A percentile compares a stretch with the other conserved stretches of the same genome.
Evolutionary conservation across 345 rosid genomes (phyloP).

Genomic region (Pistacia vera): DNA sequence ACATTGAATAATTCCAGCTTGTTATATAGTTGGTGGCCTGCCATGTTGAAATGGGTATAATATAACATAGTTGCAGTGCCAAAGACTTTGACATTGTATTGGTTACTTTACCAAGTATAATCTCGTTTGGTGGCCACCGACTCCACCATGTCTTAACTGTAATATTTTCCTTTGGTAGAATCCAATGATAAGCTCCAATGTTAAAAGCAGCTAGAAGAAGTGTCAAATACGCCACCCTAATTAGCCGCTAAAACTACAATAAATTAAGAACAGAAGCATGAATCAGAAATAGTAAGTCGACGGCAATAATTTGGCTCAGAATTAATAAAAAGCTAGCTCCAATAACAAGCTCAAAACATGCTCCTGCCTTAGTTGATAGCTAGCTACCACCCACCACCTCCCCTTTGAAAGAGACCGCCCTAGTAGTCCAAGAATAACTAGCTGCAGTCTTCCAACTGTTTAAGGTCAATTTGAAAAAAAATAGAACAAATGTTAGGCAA

Average conservation of each 20-base stretch:
- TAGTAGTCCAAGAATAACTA: background rate
- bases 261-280: background rate
- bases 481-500: background rate
- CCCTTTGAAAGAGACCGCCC: background rate
- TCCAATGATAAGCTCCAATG: conserved; percentile 6
- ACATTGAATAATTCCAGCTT: conserved; percentile 2
- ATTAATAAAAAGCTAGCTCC: background rate
- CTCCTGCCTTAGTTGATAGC: background rate
- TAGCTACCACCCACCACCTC: background rate
- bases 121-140: background rate
- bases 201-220: background rate
- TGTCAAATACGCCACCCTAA: background rate
- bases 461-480: background rate
- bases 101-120: background rate
- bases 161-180: background rate
- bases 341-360: background rate
- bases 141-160: background rate
- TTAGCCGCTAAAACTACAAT: background rate
- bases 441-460: background rate
- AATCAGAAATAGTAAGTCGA: background rate
- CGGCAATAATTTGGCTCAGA: no score
- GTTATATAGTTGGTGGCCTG: conserved; percentile 14
- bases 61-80: background rate
- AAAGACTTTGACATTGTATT: conserved; percentile 3
- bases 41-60: background rate